Percentiles rank a stretch among this genome's conserved stretches.
Evolutionary conservation across 192 early-diverging fungal species (phyloP).

Genomic region (Backusella australiensis): DNA sequence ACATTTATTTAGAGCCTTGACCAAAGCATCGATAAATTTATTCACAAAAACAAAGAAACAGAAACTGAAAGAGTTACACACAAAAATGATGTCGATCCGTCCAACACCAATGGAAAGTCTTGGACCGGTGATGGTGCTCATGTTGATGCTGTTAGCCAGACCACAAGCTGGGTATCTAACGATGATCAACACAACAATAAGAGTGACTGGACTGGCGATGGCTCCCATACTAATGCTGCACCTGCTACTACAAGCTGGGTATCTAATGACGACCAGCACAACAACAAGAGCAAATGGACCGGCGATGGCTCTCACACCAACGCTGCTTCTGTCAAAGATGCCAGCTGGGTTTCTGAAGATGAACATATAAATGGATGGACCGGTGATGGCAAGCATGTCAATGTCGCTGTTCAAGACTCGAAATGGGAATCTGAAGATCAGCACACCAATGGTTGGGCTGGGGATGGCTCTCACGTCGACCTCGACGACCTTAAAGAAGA

Average conservation of each 20-base stretch:
- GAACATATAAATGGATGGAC: background rate
- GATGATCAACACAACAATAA: background rate
- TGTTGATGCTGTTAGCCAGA: background rate
- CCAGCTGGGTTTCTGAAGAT: background rate
- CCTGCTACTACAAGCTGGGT: background rate
- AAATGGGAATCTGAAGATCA: background rate
- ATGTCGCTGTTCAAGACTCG: background rate
- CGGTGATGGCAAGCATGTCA: background rate
- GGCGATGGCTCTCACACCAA: background rate
- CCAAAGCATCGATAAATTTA: constrained; percentile 2
- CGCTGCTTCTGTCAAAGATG: background rate
- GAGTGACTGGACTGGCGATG: background rate
- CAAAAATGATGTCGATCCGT: constrained; percentile 8
- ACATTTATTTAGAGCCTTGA: background rate
- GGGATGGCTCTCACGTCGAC: background rate
- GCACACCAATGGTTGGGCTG: background rate
- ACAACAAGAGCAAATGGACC: background rate
- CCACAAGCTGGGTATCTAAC: background rate
- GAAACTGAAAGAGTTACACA: constrained; percentile 1
- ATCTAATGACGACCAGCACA: background rate
- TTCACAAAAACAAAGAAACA: constrained; percentile 9
- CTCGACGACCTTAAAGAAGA: background rate
- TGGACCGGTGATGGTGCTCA: background rate
- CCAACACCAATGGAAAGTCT: background rate
- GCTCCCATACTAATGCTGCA: background rate